Conservation (phyloP, 2,329 filamentous ascomycete species). For the Graphium sp. region DNA sequence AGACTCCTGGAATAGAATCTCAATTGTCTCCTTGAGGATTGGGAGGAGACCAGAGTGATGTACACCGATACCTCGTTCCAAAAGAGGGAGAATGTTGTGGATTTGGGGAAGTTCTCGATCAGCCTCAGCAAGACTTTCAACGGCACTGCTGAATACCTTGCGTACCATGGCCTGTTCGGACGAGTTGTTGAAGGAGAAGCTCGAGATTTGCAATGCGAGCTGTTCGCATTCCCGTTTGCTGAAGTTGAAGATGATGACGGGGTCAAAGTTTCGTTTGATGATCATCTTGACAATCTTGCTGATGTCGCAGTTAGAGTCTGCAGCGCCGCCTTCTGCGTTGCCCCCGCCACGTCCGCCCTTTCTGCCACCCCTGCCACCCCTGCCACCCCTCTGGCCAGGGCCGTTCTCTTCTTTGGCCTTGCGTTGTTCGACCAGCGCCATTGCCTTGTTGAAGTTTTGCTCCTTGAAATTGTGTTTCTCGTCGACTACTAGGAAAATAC, state of each 20-base stretch:
- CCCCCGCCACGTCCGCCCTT: conserved; percentile 65
- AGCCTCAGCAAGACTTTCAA: conserved; percentile 82
- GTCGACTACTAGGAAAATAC: conserved; percentile 87
- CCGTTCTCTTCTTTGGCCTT: conserved; percentile 74
- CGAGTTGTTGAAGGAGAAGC: conserved; percentile 87
- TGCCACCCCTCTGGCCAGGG: conserved; percentile 35
- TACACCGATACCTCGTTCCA: conserved; percentile 86
- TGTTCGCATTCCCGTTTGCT: conserved; percentile 94
- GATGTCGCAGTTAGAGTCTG: conserved; percentile 60
- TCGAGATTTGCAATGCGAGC: conserved; percentile 72
- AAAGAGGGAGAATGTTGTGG: conserved; percentile 69
- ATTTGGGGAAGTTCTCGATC: conserved; percentile 85
- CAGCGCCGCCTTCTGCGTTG: too few relatives aligned
- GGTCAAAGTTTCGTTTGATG: conserved; percentile 92
- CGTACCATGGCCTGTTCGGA: conserved; percentile 88
- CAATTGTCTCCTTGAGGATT: conserved; percentile 95
- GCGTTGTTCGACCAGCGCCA: conserved; percentile 75
- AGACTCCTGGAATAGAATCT: conserved; percentile 96
- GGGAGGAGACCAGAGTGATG: conserved; percentile 92
- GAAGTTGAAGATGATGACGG: conserved; percentile 98
- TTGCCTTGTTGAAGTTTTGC: conserved; percentile 93
- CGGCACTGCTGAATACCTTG: conserved; percentile 86
- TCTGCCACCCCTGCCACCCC: conserved; percentile 79
- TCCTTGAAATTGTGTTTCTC: conserved; percentile 94
- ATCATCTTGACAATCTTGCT: conserved; percentile 99